phyloP scores from a whole-genome alignment of 768 basidiomycete genomes.

The Nidularia sp. region DNA sequence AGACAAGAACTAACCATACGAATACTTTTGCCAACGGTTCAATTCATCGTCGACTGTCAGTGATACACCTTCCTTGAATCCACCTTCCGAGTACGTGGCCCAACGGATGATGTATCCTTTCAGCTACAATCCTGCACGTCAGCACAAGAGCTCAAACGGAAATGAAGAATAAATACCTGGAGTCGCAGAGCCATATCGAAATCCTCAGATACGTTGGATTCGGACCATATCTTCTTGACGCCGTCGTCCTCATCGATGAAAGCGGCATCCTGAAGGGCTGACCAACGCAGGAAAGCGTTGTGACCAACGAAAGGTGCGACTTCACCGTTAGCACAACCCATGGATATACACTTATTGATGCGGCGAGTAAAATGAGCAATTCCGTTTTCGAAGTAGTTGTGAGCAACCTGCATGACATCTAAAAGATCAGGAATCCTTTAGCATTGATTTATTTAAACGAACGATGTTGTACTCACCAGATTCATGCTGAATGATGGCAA shows the following conservation, averaged over 20 bases:
- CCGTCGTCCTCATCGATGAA: constrained; percentile 66
- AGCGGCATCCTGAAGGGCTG: constrained; percentile 82
- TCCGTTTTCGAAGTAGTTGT: constrained; percentile 90
- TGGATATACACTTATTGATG: constrained; percentile 80
- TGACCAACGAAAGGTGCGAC: constrained; percentile 84
- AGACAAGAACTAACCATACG: constrained; percentile 47
- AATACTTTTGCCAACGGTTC: constrained; percentile 90
- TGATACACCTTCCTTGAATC: constrained; percentile 90
- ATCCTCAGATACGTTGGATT: constrained; percentile 78
- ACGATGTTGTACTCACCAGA: constrained; percentile 47
- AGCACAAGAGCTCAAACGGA: background rate
- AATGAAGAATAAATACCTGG: constrained; percentile 24
- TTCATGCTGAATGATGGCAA: constrained; percentile 89
- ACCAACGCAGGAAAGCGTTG: constrained; percentile 89
- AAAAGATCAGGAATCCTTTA: background rate
- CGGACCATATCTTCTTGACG: constrained; percentile 76
- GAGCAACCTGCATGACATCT: constrained; percentile 89
- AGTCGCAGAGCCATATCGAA: constrained; percentile 78
- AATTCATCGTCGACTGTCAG: constrained; percentile 88
- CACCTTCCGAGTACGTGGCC: constrained; percentile 83
- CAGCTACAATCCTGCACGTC: constrained; percentile 20
- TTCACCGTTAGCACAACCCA: constrained; percentile 79
- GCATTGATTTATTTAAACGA: background rate
- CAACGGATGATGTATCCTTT: constrained; percentile 76
- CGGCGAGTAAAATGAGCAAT: constrained; percentile 85